Conservation (phyloP, 2,329 filamentous ascomycete genomes). For the Phoma sp. region DNA sequence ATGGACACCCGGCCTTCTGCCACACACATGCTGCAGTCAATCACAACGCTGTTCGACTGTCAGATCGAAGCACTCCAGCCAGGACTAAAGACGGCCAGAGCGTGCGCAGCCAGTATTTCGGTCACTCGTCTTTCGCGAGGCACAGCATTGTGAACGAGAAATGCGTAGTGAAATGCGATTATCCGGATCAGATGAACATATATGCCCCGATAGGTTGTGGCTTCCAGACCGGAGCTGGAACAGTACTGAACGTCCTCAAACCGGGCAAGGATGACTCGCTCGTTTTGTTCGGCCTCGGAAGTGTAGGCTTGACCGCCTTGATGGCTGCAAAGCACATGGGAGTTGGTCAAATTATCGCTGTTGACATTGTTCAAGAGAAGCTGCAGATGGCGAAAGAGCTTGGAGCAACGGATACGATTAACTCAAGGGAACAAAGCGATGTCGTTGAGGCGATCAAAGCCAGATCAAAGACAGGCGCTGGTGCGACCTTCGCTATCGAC, state of each 20-base stretch:
- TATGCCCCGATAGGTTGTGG: slow-evolving; percentile 53
- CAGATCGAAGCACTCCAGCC: slow-evolving; percentile 7
- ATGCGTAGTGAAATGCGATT: slow-evolving; percentile 26
- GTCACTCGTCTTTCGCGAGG: slow-evolving; percentile 22
- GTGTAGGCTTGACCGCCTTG: slow-evolving; percentile 50
- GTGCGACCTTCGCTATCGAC: slow-evolving; percentile 41
- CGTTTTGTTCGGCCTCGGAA: slow-evolving; percentile 50
- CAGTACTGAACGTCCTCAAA: slow-evolving; percentile 49
- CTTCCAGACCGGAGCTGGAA: slow-evolving; percentile 53
- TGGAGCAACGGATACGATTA: slow-evolving; percentile 53
- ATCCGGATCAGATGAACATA: slow-evolving; percentile 34
- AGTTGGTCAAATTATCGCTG: slow-evolving; percentile 50
- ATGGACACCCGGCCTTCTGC: slow-evolving; percentile 56
- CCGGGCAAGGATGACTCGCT: slow-evolving; percentile 34
- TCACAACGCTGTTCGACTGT: slow-evolving; percentile 45
- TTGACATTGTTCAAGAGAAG: slow-evolving; percentile 53
- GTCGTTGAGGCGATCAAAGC: slow-evolving; percentile 38
- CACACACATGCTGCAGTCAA: slow-evolving; percentile 50
- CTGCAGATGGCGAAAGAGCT: slow-evolving; percentile 53
- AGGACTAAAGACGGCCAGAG: not conserved
- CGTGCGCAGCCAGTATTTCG: slow-evolving; percentile 19
- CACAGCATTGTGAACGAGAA: slow-evolving; percentile 16
- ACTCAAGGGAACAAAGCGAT: slow-evolving; percentile 36
- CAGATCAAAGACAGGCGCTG: slow-evolving; percentile 24
- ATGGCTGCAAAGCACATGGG: slow-evolving; percentile 46